Evolutionary conservation across 352 stramenopile species (phyloP).

Genomic region (Phytophthora hybrid): DNA sequence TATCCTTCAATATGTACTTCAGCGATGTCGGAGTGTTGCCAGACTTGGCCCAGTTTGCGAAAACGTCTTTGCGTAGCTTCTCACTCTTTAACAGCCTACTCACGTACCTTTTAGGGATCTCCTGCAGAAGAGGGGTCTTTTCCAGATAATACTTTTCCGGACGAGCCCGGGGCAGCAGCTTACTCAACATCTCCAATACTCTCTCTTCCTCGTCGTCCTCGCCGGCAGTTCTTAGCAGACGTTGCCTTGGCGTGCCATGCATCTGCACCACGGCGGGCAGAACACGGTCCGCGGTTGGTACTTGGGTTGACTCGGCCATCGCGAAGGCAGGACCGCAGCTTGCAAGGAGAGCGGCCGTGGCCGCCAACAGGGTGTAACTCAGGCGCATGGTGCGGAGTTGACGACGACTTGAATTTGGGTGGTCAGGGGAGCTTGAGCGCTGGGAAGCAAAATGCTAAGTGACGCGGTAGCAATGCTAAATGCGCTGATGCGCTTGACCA

Average conservation of each 20-base stretch:
- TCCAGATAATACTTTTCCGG: neutral
- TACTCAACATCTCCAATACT: neutral
- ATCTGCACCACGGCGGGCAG: neutral
- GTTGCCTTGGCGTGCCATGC: neutral
- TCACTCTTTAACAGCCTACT: neutral
- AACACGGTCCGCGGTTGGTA: neutral
- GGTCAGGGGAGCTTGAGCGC: neutral
- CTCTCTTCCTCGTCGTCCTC: slow-evolving; percentile 1
- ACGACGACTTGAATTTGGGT: neutral
- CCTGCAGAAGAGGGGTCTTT: neutral
- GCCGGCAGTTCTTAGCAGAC: neutral
- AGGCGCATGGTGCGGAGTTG: neutral
- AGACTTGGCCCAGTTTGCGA: neutral
- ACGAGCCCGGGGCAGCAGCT: neutral
- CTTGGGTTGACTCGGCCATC: neutral
- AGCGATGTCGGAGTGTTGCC: neutral
- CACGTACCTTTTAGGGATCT: neutral
- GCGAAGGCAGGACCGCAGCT: neutral
- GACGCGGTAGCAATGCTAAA: neutral
- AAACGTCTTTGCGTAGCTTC: neutral
- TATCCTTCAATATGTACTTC: too few relatives aligned
- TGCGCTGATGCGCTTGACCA: neutral
- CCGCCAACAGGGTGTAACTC: neutral
- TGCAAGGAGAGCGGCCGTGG: neutral
- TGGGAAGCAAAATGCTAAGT: slow-evolving; percentile 3